phyloP scores from a whole-genome alignment of 2,329 filamentous ascomycete genomes.

The Xylariales sp. region DNA sequence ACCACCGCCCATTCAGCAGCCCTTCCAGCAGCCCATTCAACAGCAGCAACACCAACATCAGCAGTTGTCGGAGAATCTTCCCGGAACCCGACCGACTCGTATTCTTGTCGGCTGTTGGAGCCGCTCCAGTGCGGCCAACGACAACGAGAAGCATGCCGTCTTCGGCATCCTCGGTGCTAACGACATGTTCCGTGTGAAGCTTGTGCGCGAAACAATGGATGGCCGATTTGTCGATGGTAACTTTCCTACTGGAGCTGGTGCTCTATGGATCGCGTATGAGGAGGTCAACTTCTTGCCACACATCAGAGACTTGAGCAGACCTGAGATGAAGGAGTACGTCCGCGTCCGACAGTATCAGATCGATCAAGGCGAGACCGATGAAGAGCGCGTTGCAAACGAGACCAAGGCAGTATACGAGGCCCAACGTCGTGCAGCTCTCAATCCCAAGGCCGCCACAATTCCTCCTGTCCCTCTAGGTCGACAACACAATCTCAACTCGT shows the following conservation, averaged over 20 bases:
- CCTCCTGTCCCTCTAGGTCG: constrained; percentile 11
- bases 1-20: background rate
- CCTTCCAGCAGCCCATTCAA: background rate
- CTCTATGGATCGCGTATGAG: constrained; percentile 59
- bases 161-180: constrained; percentile 59
- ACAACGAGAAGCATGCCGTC: constrained; percentile 54
- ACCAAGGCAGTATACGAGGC: constrained; percentile 47
- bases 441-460: constrained; percentile 16
- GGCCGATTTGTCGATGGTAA: constrained; percentile 55
- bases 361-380: constrained; percentile 45
- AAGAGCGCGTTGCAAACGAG: constrained; percentile 47
- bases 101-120: constrained; percentile 58
- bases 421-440: constrained; percentile 36
- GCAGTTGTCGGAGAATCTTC: constrained; percentile 29
- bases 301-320: constrained; percentile 43
- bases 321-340: constrained; percentile 60
- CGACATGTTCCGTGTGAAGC: constrained; percentile 61
- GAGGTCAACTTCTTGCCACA: constrained; percentile 56
- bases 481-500: constrained; percentile 16
- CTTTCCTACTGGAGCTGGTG: constrained; percentile 55
- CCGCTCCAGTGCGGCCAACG: constrained; percentile 42
- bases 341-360: constrained; percentile 56
- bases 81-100: constrained; percentile 50
- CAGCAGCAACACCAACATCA: background rate
- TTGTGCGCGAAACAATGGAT: constrained; percentile 56